Conservation (phyloP, 108 stramenopile species). For the Hondaea fermentalgiana region DNA sequence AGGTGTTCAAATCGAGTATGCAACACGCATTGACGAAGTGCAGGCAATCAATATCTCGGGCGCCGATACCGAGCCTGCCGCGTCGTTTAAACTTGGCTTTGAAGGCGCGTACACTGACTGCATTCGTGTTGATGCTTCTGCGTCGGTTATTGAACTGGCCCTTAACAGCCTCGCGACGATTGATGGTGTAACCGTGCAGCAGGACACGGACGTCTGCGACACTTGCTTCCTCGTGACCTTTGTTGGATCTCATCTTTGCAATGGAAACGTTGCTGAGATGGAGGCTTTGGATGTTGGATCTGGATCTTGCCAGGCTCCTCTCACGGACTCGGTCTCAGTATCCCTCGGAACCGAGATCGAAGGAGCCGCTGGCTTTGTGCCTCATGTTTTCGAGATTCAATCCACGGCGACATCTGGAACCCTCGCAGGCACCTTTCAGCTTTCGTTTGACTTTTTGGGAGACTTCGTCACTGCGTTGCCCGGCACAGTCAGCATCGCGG, state of each 20-base stretch:
- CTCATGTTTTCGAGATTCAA: background rate
- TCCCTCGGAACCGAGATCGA: background rate
- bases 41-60: slow-evolving; percentile 18
- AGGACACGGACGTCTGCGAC: background rate
- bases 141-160: background rate
- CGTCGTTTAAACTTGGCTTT: background rate
- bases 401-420: background rate
- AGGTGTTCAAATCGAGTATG: background rate
- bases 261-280: background rate
- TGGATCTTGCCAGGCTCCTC: background rate
- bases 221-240: background rate
- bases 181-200: background rate
- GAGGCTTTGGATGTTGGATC: background rate
- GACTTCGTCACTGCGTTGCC: background rate
- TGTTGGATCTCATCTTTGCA: background rate
- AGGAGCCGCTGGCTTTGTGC: background rate
- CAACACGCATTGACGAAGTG: background rate
- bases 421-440: background rate
- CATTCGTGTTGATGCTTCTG: background rate
- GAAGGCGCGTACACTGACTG: background rate
- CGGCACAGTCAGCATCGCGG: background rate
- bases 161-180: background rate
- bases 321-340: background rate
- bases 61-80: background rate
- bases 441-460: background rate